Conservation (phyloP, 306 rosid genomes). For the Astragalus membranaceus region DNA sequence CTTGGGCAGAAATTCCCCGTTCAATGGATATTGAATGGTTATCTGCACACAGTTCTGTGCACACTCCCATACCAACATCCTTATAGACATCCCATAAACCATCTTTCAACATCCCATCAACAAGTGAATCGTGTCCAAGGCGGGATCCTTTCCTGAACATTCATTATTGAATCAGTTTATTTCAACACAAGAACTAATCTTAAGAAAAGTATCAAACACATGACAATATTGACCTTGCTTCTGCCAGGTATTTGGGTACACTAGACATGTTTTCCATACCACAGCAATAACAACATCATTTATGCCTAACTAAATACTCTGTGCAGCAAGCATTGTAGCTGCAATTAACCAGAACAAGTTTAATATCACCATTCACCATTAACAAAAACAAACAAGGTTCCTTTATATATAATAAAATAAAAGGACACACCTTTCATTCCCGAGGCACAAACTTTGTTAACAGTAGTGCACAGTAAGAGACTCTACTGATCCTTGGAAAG, state of each 20-base stretch:
- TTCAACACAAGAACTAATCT: conserved; percentile 4
- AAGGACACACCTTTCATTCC: conserved; percentile 77
- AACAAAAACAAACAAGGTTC: not conserved
- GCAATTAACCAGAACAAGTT: conserved; percentile 25
- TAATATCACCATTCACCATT: not conserved
- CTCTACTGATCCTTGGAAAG: too few species aligned
- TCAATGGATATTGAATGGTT: too few species aligned
- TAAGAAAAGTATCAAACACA: too few species aligned
- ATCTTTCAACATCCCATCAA: conserved; percentile 96
- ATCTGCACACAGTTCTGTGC: too few species aligned
- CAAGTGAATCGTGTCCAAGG: conserved; percentile 94
- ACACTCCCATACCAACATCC: too few species aligned
- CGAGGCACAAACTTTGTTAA: conserved; percentile 98
- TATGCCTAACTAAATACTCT: conserved; percentile 89
- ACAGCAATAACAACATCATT: conserved; percentile 94
- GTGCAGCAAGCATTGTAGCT: conserved; percentile 98
- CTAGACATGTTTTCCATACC: conserved; percentile 99
- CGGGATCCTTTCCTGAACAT: conserved; percentile 97
- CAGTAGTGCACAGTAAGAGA: conserved; percentile 82
- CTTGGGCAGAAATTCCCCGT: too few species aligned
- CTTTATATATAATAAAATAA: not conserved
- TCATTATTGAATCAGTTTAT: conserved; percentile 26
- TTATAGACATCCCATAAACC: too few species aligned
- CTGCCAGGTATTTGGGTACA: conserved; percentile 84
- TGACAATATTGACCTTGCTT: conserved; percentile 84